Evolutionary conservation across 768 basidiomycete genomes (phyloP), one percentile per base, ranked within the genome.

Genomic region (Lyophyllum semitale): DNA sequence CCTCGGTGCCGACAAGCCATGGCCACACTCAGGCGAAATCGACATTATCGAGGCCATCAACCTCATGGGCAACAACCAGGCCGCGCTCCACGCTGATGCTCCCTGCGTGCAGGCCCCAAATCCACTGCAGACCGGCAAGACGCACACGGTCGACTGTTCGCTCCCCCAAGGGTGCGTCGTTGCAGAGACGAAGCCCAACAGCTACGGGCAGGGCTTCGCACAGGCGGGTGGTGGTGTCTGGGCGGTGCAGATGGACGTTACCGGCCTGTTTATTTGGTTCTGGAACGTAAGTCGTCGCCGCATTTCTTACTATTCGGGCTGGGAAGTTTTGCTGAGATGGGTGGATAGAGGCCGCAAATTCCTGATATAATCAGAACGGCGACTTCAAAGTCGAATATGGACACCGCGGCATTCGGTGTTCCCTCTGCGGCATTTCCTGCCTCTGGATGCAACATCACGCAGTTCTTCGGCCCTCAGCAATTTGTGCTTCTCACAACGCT

Each of bases 381-480:
- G 3, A 77, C 68, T 4, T 66, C 71, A 1, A 64, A 69, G 6
- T 69, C 74, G 2, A 63, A 60, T 9, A 68, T 82, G 1, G 75
- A 79, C 58, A 65, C 71, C 1, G 75, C 81, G 15, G 62, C 68
- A 63, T 72, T 79, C 59, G 90, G 90, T 1, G 69, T 72, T 26
- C 91, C 91, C 0, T 78, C 83, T 5, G 88, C 84, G 0, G 79
- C 84, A 25, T 92, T 85, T 71, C 81, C 84, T 1, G 64, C 76
- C 1, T 64, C 74, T 3, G 73, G 75, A 2, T 92, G 91, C 66
- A 68, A 82, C 44, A 71, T 83, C 22, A 70, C 72, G 13, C 53
- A n/a, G n/a, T n/a, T n/a, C n/a, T n/a, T n/a, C n/a, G n/a, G n/a
- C n/a, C n/a, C n/a, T n/a, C n/a, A n/a, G n/a, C n/a, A n/a, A n/a